Evolutionary conservation across 768 basidiomycete species (phyloP), one percentile per base, ranked within the genome.

Genomic region (Paxillus rubicundulus): DNA sequence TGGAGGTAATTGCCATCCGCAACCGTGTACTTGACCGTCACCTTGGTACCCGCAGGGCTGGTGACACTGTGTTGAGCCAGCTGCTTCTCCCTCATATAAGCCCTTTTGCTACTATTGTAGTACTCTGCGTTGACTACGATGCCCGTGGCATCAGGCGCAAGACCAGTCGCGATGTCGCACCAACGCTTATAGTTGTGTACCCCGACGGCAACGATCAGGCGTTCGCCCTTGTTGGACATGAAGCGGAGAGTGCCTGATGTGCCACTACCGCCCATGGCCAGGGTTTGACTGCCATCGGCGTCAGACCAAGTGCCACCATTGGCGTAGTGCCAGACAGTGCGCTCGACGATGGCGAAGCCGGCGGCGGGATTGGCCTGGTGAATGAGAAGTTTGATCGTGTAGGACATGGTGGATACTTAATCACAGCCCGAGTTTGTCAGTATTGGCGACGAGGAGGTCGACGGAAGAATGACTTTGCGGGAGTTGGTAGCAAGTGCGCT

Each of bases 241-340:
- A 74, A 67, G 52, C 71, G 71, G 18, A 75, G 53, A 6, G 61
- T 59, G 27, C 75, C 74, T 14, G 70, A 73, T 1, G 70, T 73
- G 24, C 72, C 73, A 56, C 72, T 75, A 27, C 63, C 67, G 30
- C 56, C 58, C 65, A 74, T 73, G 52, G 33, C 64, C 57, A 76
- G 66, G n/a, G 61, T 60, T 39, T 58, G 52, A 17, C 47, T 47
- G 7, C 61, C 65, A 39, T 63, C 46, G 8, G 43, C 43, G 21
- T 59, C 52, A 40, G 42, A 44, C 69, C 69, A 70, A 17, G 61
- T 61, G 34, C 70, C 71, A 20, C 24, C 66, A 52, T 67, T 68
- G 47, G 62, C 72, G 51, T 60, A 71, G 36, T 72, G 52, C 70
- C 66, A 71, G 43, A 67, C 59, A 3, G 69, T 65, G 59, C 66